Base-by-base conservation (phyloP, 441 rosid genomes). In the Metrosideros polymorpha region DNA sequence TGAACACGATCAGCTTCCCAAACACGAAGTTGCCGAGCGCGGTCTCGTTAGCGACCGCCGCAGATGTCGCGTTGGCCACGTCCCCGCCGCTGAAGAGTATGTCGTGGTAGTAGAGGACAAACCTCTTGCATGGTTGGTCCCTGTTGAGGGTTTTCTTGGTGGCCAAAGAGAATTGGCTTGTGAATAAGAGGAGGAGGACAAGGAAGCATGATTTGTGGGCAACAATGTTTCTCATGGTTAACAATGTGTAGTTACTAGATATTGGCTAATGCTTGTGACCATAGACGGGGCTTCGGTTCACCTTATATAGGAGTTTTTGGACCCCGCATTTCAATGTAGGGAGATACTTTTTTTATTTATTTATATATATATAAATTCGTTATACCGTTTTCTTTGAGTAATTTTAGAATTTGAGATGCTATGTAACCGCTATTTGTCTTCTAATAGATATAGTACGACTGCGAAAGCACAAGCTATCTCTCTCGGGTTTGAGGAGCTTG, bases 101-200 rank as follows among this genome's bases (percentile, higher is more conserved):
- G 85, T 93, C 93, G 47, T 89, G 93, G 89, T 90, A 91, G 85
- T 89, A 86, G 53, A 92, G 91, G 7, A 87, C 75, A 15, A 93
- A 61, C 6, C 84, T 84, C 83, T 89, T 89, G 90, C 91, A 89
- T 6, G 94, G 91, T 42, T 84, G 45, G 5, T 66, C 77, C 79
- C 82, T 82, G 82, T 39, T n/a, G 79, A n/a, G 29, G 43, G 53
- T 85, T 56, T 47, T 52, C 66, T 5, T 75, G 77, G 82, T 39
- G 22, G n/a, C 79, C 47, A 15, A 66, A 19, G 79, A 27, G 47
- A 66, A 39, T 39, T 35, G 79, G 79, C n/a, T 66, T 66, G 79
- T 66, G 79, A 24, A 19, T 19, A 66, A n/a, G 47, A 66, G 79
- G 47, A 66, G 25, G 6, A 30, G 27, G 47, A 63, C 47, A 10